Conservation (phyloP, 345 rosid species). For the Acer campestre region DNA sequence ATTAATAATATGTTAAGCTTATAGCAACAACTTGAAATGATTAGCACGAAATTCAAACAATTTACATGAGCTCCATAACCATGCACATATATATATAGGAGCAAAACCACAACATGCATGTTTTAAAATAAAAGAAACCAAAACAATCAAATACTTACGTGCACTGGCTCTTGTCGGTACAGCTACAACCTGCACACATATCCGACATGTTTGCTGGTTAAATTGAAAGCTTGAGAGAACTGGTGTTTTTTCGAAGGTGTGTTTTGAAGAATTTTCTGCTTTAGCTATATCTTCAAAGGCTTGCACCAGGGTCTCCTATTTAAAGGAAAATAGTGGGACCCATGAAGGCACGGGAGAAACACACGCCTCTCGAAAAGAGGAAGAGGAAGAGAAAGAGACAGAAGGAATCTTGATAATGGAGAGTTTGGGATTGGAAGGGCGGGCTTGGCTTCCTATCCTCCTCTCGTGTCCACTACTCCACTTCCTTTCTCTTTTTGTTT, state of each 20-base stretch:
- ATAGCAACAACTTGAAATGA: neutral
- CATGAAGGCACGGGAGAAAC: conserved; percentile 40
- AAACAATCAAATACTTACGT: conserved; percentile 41
- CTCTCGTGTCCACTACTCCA: conserved; percentile 75
- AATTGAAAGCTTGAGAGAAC: neutral
- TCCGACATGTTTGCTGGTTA: conserved; percentile 45
- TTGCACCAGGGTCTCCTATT: conserved; percentile 25
- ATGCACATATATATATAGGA: neutral
- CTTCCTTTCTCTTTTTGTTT: conserved; percentile 37
- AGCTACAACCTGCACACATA: conserved; percentile 79
- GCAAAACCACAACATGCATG: neutral
- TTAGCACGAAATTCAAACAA: neutral
- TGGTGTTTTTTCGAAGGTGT: neutral
- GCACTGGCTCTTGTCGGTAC: conserved; percentile 80
- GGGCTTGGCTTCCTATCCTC: conserved; percentile 41
- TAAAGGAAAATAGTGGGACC: conserved; percentile 42
- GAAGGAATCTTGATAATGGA: conserved; percentile 51
- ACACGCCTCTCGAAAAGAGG: conserved; percentile 39
- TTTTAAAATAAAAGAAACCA: neutral
- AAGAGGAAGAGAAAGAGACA: neutral
- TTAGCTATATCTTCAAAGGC: conserved; percentile 21
- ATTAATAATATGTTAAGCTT: no score
- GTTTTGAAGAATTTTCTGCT: conserved; percentile 1
- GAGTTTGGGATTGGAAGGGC: neutral
- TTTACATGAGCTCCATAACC: conserved; percentile 4